Conservation (phyloP, 305 asterid species). For the Lippia alba region DNA sequence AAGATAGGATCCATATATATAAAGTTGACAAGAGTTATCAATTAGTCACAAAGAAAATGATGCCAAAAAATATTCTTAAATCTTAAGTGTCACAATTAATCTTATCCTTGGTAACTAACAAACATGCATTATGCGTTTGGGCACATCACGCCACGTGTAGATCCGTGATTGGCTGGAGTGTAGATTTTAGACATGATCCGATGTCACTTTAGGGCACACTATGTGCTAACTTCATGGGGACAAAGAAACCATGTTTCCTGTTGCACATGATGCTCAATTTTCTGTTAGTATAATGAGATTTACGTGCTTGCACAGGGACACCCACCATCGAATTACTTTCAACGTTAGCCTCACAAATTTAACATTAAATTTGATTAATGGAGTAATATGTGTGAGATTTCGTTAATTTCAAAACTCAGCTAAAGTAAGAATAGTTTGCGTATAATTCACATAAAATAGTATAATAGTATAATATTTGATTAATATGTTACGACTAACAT, state of each 20-base stretch:
- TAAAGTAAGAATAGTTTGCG: too few species aligned
- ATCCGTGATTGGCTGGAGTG: slow-evolving; percentile 12
- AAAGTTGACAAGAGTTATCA: not conserved
- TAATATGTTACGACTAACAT: too few species aligned
- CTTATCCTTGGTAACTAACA: slow-evolving; percentile 26
- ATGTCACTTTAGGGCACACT: slow-evolving; percentile 45
- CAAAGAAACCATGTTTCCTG: slow-evolving; percentile 51
- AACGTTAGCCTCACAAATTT: too few species aligned
- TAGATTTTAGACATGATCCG: slow-evolving; percentile 23
- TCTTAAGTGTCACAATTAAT: slow-evolving; percentile 5
- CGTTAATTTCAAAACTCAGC: too few species aligned
- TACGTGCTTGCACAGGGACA: slow-evolving; percentile 37
- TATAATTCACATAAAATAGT: too few species aligned
- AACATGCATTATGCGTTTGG: slow-evolving; percentile 19
- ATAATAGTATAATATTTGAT: too few species aligned
- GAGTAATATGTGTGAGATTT: too few species aligned
- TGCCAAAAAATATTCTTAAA: not conserved
- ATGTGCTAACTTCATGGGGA: slow-evolving; percentile 41
- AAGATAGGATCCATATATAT: too few species aligned
- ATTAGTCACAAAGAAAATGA: not conserved
- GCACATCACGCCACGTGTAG: slow-evolving; percentile 34
- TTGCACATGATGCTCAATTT: slow-evolving; percentile 34
- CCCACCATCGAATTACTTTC: slow-evolving; percentile 26
- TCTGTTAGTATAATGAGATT: slow-evolving; percentile 23
- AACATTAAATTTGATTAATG: too few species aligned